These are phyloP conservation scores for Neospermospora avenae DNA, from an alignment of 2,329 filamentous ascomycete genomes.

Conservation along the genomic window DNA sequence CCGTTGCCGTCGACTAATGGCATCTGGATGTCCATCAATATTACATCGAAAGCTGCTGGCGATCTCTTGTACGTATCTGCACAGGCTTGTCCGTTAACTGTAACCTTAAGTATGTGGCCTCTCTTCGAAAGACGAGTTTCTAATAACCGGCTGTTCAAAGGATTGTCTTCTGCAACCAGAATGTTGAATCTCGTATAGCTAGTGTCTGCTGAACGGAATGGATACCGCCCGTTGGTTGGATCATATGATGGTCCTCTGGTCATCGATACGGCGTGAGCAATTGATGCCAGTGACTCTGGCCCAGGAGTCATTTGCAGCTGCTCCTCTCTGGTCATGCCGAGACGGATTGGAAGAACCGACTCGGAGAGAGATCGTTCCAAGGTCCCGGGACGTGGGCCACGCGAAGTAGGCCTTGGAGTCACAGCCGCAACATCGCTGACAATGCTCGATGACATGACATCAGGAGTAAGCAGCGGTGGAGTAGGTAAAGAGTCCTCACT, in stretches of 20 bases:
- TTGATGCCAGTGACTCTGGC: slow-evolving; percentile 5
- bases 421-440: neutral
- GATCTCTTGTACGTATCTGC: slow-evolving; percentile 66
- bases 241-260: slow-evolving; percentile 5
- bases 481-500: slow-evolving; percentile 11
- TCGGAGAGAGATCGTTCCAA: slow-evolving; percentile 6
- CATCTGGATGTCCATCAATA: slow-evolving; percentile 28
- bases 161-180: slow-evolving; percentile 76
- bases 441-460: neutral
- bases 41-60: slow-evolving; percentile 20
- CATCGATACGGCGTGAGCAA: slow-evolving; percentile 2
- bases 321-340: neutral
- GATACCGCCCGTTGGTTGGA: slow-evolving; percentile 7
- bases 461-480: slow-evolving; percentile 11
- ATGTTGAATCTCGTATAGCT: slow-evolving; percentile 40
- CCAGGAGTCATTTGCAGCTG: neutral
- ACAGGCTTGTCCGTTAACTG: slow-evolving; percentile 71
- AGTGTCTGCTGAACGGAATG: slow-evolving; percentile 4
- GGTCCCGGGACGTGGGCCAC: neutral
- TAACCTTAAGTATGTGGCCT: slow-evolving; percentile 67
- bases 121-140: slow-evolving; percentile 72
- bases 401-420: neutral
- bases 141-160: slow-evolving; percentile 76
- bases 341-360: slow-evolving; percentile 2
- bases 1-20: slow-evolving; percentile 20